These are phyloP conservation scores for Amauroascus niger DNA, from an alignment of 2,329 filamentous ascomycete genomes.

Conservation along the genomic window DNA sequence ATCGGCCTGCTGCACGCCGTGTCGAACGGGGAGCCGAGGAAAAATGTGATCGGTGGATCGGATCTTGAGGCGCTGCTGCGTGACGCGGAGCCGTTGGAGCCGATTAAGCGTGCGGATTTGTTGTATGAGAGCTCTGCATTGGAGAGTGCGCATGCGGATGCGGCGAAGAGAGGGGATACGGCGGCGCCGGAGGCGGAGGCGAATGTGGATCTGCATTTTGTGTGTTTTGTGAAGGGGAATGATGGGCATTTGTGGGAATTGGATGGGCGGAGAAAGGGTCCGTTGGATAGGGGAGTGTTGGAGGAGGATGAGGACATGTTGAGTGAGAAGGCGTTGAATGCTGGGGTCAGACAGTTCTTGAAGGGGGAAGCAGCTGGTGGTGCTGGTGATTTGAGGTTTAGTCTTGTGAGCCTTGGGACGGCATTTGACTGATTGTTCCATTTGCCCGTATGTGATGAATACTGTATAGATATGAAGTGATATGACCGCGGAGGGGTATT, in stretches of 20 bases:
- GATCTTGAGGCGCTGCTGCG: slow-evolving; percentile 50
- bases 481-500: too few species aligned
- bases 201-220: slow-evolving; percentile 86
- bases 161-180: slow-evolving; percentile 69
- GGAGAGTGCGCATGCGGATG: slow-evolving; percentile 66
- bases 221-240: slow-evolving; percentile 74
- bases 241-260: slow-evolving; percentile 71
- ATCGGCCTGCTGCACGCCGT: slow-evolving; percentile 81
- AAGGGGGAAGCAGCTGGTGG: slow-evolving; percentile 49
- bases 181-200: slow-evolving; percentile 66
- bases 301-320: slow-evolving; percentile 58
- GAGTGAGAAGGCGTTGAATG: slow-evolving; percentile 61
- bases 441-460: background rate
- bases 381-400: slow-evolving; percentile 51
- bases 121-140: slow-evolving; percentile 68
- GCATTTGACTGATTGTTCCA: slow-evolving; percentile 41
- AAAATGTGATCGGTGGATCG: slow-evolving; percentile 47
- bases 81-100: slow-evolving; percentile 60
- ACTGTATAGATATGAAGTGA: too few species aligned
- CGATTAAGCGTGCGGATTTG: slow-evolving; percentile 57
- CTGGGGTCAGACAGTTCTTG: slow-evolving; percentile 57
- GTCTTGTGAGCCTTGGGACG: slow-evolving; percentile 51
- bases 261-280: slow-evolving; percentile 64
- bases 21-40: slow-evolving; percentile 61
- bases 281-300: slow-evolving; percentile 57